A percentile compares a stretch with the other conserved stretches of the same genome.
phyloP scores from a whole-genome alignment of 768 basidiomycete genomes.

The Suillus occidentalis region DNA sequence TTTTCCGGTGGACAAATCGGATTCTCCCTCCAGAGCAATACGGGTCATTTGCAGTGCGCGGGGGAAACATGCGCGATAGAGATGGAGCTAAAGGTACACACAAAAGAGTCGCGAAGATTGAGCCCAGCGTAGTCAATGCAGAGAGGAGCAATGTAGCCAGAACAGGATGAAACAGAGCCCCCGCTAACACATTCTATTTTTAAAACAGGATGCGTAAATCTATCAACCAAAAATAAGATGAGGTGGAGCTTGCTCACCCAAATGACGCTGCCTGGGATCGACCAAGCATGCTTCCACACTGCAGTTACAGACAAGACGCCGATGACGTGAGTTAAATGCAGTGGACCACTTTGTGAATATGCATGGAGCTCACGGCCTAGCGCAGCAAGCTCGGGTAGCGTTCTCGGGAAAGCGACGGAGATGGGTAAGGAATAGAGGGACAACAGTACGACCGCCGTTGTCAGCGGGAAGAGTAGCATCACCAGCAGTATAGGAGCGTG shows the following conservation, averaged over 20 bases:
- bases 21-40: constrained; percentile 70
- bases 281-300: constrained; percentile 97
- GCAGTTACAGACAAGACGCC: constrained; percentile 81
- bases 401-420: constrained; percentile 74
- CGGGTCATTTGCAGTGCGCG: constrained; percentile 84
- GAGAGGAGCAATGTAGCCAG: constrained; percentile 83
- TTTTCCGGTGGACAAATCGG: constrained; percentile 41
- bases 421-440: constrained; percentile 61
- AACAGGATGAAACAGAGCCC: constrained; percentile 81
- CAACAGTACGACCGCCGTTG: constrained; percentile 51
- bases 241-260: constrained; percentile 55
- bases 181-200: constrained; percentile 83
- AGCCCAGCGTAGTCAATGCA: constrained; percentile 83
- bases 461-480: constrained; percentile 68
- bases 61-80: constrained; percentile 80
- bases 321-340: constrained; percentile 72
- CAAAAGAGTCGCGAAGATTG: constrained; percentile 76
- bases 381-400: constrained; percentile 70
- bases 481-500: constrained; percentile 69
- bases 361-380: constrained; percentile 74
- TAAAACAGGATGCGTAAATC: constrained; percentile 4
- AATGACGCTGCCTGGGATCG: constrained; percentile 90
- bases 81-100: constrained; percentile 84
- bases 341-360: constrained; percentile 70
- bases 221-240: constrained; percentile 18